Evolutionary conservation across 83 land plant species (phyloP), one percentile per base, ranked within the genome.

Genomic region (Picea abies): DNA sequence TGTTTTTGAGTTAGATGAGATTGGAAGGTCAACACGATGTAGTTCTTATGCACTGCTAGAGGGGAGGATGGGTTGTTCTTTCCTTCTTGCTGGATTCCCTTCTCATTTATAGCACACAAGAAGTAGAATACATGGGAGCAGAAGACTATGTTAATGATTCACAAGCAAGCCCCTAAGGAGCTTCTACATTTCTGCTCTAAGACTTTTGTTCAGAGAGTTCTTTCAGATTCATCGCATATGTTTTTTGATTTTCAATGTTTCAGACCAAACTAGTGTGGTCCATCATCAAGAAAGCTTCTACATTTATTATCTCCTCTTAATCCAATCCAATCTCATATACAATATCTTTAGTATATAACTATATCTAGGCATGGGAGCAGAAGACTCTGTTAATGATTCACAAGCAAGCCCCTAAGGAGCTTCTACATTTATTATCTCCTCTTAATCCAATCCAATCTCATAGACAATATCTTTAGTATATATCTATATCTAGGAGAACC

Each of bases 31-130:
- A 90, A 29, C 91, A 91, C 56, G 93, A 96, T 86, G 87, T 96
- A 23, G 58, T 96, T 73, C 77, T 96, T 56, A 89, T 96, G 94
- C 94, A 95, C 80, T 96, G 99, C 81, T 94, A 96, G 82, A 91
- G 96, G 85, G 97, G 99, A 69, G 99, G 98, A 23, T 94, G 99
- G 99, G 96, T 96, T 29, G 85, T 93, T 9, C 93, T 94, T 79
- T 97, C 96, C 4, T 94, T 96, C 82, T 89, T 96, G 86, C 92
- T 96, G 39, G 90, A 96, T 23, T 73, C 90, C 75, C 91, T 96
- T 66, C 85, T 93, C 17, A 85, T 96, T 29, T 96, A 90, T 86
- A 86, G 98, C 79, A 32, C 35, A 32, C 35, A 32, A 32, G 35
- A 96, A 90, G 73, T 89, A 87, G 52, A 87, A 91, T 60, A 89